These are phyloP conservation scores for Eimeria necatrix DNA, from an alignment of 169 alveolate genomes.

Conservation along the genomic window DNA sequence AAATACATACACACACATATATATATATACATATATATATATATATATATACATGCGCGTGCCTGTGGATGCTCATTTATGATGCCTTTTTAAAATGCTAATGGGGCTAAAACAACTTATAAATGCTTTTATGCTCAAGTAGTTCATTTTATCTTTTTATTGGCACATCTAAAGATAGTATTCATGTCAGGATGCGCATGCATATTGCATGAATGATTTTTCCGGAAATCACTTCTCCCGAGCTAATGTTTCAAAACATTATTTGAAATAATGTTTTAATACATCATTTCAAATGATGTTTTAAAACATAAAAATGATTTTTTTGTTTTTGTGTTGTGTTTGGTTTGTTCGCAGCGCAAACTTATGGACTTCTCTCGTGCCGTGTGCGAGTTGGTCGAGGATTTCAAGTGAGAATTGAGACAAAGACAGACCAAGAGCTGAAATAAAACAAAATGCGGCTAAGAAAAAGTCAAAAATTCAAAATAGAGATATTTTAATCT, in stretches of 20 bases:
- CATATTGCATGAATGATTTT: no score
- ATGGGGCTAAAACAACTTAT: background rate
- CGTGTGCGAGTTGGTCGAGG: constrained; percentile 72
- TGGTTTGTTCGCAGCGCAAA: background rate
- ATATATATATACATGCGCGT: no score
- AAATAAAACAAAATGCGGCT: no score
- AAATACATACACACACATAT: no score
- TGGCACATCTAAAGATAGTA: background rate
- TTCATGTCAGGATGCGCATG: no score
- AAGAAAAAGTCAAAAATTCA: no score
- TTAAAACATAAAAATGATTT: background rate
- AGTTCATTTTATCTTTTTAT: background rate
- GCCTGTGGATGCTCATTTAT: no score
- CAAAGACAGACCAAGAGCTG: no score
- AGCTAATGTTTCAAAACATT: background rate
- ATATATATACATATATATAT: no score
- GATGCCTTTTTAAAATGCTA: no score
- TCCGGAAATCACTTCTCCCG: background rate
- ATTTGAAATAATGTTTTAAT: background rate
- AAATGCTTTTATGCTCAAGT: background rate
- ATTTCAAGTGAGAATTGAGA: constrained; percentile 52
- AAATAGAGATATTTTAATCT: background rate
- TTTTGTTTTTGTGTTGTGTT: background rate
- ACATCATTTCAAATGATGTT: background rate
- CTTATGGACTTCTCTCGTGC: constrained; percentile 6